These are phyloP conservation scores for Tylopilus sp. DNA, from an alignment of 1,284 basidiomycete genomes.

Conservation along the genomic window DNA sequence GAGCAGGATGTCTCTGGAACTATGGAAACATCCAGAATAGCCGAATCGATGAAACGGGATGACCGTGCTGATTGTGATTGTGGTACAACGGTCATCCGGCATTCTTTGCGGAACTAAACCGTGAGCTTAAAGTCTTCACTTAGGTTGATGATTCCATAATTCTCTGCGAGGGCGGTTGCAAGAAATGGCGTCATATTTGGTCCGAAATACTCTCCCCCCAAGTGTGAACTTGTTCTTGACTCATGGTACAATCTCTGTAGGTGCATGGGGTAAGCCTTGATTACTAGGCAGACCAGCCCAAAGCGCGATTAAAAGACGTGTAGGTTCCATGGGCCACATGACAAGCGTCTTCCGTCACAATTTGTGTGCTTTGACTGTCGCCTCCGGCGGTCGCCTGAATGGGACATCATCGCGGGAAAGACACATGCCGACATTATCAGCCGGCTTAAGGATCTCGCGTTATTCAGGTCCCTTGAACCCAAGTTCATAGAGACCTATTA, in stretches of 20 bases:
- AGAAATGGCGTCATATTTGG: constrained; percentile 73
- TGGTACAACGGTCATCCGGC: constrained; percentile 46
- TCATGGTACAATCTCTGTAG: constrained; percentile 35
- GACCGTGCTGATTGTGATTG: constrained; percentile 55
- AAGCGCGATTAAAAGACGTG: background rate
- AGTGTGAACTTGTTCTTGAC: constrained; percentile 3
- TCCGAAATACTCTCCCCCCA: constrained; percentile 31
- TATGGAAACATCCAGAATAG: background rate
- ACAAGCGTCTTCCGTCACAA: constrained; percentile 50
- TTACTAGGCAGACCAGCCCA: background rate
- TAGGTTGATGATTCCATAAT: constrained; percentile 52
- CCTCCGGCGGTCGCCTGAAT: constrained; percentile 57
- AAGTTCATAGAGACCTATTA: background rate
- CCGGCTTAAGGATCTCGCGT: constrained; percentile 61
- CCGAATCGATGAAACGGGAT: constrained; percentile 14
- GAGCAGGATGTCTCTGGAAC: background rate
- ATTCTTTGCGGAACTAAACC: background rate
- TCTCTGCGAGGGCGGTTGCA: constrained; percentile 65
- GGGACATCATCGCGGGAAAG: constrained; percentile 61
- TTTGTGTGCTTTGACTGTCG: constrained; percentile 73
- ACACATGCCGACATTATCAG: constrained; percentile 56
- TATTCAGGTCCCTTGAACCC: constrained; percentile 53
- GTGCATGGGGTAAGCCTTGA: constrained; percentile 68
- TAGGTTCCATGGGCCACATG: constrained; percentile 60
- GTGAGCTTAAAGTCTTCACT: constrained; percentile 12